Evolutionary conservation across 164 flowering plant genomes (phyloP).

Genomic region (Stephania cephalantha): DNA sequence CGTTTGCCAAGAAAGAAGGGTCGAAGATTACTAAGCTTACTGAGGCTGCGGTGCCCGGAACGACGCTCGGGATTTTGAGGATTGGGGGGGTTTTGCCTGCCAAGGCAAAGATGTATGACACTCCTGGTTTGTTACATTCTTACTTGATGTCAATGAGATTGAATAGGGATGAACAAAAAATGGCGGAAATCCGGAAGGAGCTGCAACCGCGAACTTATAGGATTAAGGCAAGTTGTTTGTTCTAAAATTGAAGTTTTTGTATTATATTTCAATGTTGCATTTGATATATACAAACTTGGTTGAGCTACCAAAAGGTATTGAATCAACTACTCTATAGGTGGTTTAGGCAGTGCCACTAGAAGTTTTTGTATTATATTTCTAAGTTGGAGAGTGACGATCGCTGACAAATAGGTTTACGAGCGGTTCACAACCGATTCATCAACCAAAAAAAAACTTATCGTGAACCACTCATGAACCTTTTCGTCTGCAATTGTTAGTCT

Average conservation of each 20-base stretch:
- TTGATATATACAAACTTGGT: background rate
- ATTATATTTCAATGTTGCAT: background rate
- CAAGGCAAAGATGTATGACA: conserved; percentile 92
- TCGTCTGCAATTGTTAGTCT: no score
- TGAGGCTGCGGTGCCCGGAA: conserved; percentile 94
- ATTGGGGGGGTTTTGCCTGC: conserved; percentile 84
- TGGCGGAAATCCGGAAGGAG: conserved; percentile 87
- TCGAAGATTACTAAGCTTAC: conserved; percentile 68
- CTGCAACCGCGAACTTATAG: conserved; percentile 78
- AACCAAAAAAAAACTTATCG: no score
- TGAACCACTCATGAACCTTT: no score
- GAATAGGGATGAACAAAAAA: conserved; percentile 86
- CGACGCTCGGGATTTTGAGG: conserved; percentile 91
- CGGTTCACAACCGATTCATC: no score
- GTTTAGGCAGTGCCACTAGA: background rate
- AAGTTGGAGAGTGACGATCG: no score
- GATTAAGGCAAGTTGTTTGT: conserved; percentile 57
- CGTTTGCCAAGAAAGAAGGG: conserved; percentile 74
- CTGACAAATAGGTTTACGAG: no score
- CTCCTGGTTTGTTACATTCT: conserved; percentile 95
- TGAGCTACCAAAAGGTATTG: background rate
- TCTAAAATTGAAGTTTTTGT: background rate
- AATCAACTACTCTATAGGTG: background rate
- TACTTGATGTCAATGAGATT: conserved; percentile 77
- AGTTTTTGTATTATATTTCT: background rate